Percentiles rank a stretch among this genome's conserved stretches.
phyloP scores from a whole-genome alignment of 2,329 filamentous ascomycete species.

The Beauveria medogensis region DNA sequence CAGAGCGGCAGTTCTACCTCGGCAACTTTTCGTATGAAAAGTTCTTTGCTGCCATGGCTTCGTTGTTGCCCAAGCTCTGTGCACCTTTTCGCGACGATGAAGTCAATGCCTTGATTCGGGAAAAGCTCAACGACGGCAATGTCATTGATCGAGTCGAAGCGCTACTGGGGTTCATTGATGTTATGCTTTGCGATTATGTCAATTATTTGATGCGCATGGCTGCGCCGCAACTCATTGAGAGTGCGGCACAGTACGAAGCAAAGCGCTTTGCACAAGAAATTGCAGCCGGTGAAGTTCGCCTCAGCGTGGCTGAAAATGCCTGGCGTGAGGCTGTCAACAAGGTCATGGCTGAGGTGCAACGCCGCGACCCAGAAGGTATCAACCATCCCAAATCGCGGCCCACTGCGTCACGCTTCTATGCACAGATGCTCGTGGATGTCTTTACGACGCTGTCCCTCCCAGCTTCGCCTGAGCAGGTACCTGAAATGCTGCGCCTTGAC shows the following conservation, averaged over 20 bases:
- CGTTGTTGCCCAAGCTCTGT: slow-evolving; percentile 69
- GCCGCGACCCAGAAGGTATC: slow-evolving; percentile 61
- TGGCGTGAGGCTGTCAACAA: slow-evolving; percentile 59
- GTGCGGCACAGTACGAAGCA: slow-evolving; percentile 66
- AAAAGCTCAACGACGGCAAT: slow-evolving; percentile 50
- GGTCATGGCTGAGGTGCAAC: slow-evolving; percentile 56
- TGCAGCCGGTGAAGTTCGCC: slow-evolving; percentile 42
- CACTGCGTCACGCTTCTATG: slow-evolving; percentile 63
- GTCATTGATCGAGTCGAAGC: slow-evolving; percentile 71
- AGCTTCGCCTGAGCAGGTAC: slow-evolving; percentile 46
- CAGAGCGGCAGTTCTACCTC: slow-evolving; percentile 58
- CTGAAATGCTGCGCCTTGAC: slow-evolving; percentile 69
- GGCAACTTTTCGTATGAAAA: slow-evolving; percentile 74
- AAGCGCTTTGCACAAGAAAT: slow-evolving; percentile 61
- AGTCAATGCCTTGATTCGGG: slow-evolving; percentile 59
- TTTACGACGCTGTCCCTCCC: slow-evolving; percentile 64
- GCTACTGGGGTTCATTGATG: slow-evolving; percentile 66
- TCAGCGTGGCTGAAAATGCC: slow-evolving; percentile 54
- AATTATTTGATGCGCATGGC: slow-evolving; percentile 71
- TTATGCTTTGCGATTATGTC: slow-evolving; percentile 72
- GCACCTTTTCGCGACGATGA: slow-evolving; percentile 73
- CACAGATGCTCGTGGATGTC: slow-evolving; percentile 65
- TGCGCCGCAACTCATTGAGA: slow-evolving; percentile 62
- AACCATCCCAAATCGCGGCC: slow-evolving; percentile 55
- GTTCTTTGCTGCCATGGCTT: slow-evolving; percentile 70